Conservation (phyloP, 202 grass and related monocot species). For the Brachypodium distachyon region DNA sequence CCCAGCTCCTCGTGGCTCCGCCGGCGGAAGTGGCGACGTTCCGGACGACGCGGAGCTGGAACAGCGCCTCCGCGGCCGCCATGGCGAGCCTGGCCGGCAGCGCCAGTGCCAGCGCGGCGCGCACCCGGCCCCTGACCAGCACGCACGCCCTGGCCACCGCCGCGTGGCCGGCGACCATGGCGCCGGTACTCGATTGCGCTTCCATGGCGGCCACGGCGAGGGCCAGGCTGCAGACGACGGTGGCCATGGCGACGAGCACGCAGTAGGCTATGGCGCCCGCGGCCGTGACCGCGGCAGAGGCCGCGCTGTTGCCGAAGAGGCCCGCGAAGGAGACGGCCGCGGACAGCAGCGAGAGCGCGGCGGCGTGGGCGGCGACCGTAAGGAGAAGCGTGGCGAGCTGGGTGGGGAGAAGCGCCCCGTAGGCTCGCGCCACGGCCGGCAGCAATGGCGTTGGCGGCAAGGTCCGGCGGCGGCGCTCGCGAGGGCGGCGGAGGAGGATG, state of each 20-base stretch:
- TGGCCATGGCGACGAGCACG: constrained; percentile 54
- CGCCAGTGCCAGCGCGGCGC: constrained; percentile 49
- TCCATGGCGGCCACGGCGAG: constrained; percentile 58
- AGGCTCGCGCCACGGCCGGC: constrained; percentile 20
- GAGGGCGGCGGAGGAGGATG: constrained; percentile 25
- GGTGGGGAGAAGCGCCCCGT: constrained; percentile 49
- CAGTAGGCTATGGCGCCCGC: constrained; percentile 64
- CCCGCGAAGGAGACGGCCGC: constrained; percentile 58
- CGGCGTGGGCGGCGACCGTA: constrained; percentile 67
- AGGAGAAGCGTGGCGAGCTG: constrained; percentile 64
- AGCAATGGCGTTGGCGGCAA: constrained; percentile 25
- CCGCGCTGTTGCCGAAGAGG: constrained; percentile 17
- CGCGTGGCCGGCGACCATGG: constrained; percentile 28
- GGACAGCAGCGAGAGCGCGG: constrained; percentile 67
- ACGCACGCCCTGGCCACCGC: constrained; percentile 60
- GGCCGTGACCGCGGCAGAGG: constrained; percentile 40
- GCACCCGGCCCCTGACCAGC: constrained; percentile 33
- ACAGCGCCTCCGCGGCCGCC: constrained; percentile 60
- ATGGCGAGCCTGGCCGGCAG: constrained; percentile 62
- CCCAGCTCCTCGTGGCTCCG: too few species aligned
- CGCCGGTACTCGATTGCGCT: too few species aligned
- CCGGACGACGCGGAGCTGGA: constrained; percentile 68
- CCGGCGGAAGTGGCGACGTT: too few species aligned
- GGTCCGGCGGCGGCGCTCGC: background rate
- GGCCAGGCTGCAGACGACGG: constrained; percentile 82